A percentile compares a stretch with the other conserved stretches of the same genome.
phyloP scores from a whole-genome alignment of 176 grass and related monocot genomes.

The Oryza officinalis region DNA sequence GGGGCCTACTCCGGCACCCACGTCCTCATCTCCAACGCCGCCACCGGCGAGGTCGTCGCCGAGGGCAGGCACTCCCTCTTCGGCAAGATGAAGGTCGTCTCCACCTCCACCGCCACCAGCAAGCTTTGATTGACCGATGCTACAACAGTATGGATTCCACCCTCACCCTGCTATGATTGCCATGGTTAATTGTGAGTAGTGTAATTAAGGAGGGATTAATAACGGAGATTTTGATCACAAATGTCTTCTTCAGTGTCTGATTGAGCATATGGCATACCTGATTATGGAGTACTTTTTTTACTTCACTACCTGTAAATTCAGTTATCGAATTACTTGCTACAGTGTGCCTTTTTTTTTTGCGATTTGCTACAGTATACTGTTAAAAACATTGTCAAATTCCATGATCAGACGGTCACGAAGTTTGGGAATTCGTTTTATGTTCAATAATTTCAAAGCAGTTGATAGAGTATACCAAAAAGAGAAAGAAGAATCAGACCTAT shows the following conservation, averaged over 20 bases:
- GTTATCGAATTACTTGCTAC: not conserved
- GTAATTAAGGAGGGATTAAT: not conserved
- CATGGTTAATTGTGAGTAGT: not conserved
- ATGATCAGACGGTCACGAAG: not conserved
- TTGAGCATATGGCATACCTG: too few relatives aligned
- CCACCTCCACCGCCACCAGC: constrained; percentile 12
- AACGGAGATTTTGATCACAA: not conserved
- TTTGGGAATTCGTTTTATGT: not conserved
- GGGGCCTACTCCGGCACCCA: constrained; percentile 63
- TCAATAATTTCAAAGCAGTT: not conserved
- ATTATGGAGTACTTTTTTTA: not conserved
- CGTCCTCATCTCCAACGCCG: constrained; percentile 64
- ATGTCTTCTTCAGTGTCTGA: not conserved
- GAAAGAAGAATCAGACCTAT: too few relatives aligned
- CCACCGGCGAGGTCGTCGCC: constrained; percentile 58
- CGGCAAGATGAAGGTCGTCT: constrained; percentile 40
- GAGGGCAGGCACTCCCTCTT: constrained; percentile 90
- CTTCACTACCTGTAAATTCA: not conserved
- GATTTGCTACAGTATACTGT: not conserved
- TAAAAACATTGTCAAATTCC: not conserved
- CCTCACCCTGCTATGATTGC: not conserved
- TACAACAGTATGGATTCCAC: not conserved
- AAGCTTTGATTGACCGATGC: constrained; percentile 46
- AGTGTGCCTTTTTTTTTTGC: too few relatives aligned
- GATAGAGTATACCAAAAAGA: not conserved